Evolutionary conservation across 2,329 filamentous ascomycete genomes (phyloP).

Genomic region (Verticillium isaacii): DNA sequence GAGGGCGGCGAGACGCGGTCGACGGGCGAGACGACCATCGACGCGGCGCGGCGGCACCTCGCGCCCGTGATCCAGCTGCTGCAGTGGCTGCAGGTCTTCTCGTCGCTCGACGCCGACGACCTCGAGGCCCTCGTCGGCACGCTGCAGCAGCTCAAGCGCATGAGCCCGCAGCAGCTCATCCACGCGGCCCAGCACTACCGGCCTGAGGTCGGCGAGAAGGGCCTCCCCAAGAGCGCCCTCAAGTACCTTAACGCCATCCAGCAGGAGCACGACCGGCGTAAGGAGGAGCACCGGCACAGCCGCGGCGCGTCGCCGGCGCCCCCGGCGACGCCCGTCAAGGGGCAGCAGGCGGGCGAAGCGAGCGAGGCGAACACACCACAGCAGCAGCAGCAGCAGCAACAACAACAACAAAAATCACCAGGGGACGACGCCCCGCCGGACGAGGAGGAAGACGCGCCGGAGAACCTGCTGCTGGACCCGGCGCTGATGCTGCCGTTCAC

Average conservation of each 20-base stretch:
- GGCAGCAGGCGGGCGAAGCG: constrained; percentile 35
- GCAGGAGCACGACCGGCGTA: constrained; percentile 61
- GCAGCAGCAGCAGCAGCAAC: constrained; percentile 23
- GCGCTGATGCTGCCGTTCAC: constrained; percentile 91
- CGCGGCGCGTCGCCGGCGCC: constrained; percentile 38
- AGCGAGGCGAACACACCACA: constrained; percentile 29
- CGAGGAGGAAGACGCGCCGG: constrained; percentile 65
- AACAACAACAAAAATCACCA: constrained; percentile 21
- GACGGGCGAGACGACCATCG: constrained; percentile 81
- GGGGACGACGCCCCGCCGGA: constrained; percentile 31
- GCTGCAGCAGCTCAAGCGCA: constrained; percentile 77
- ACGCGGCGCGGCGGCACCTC: constrained; percentile 78
- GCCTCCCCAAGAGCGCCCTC: constrained; percentile 79
- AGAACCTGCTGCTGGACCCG: constrained; percentile 78
- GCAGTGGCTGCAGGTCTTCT: constrained; percentile 98
- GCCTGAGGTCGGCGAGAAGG: constrained; percentile 91
- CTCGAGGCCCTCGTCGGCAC: constrained; percentile 84
- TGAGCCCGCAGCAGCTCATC: constrained; percentile 84
- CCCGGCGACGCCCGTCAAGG: constrained; percentile 38
- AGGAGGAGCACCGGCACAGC: constrained; percentile 47
- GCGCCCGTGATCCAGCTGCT: constrained; percentile 88
- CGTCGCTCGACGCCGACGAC: constrained; percentile 80
- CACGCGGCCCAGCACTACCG: constrained; percentile 92
- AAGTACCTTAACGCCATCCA: constrained; percentile 81
- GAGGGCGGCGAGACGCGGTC: constrained; percentile 85